phyloP scores from a whole-genome alignment of 352 stramenopile genomes.

The Phytophthora pluvialis region DNA sequence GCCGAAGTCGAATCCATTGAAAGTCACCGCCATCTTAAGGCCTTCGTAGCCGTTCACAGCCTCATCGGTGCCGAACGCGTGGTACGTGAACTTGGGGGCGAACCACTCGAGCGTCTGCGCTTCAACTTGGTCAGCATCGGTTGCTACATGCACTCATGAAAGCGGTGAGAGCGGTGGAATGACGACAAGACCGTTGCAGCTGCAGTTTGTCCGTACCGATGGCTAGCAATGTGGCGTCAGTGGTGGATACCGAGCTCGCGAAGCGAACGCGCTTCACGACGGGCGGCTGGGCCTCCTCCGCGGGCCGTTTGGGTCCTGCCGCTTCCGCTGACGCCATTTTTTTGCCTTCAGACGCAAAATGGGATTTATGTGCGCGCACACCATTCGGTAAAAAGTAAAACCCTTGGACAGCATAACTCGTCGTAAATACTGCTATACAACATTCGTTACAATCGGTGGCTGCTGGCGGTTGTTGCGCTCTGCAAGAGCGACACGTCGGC shows the following conservation, averaged over 20 bases:
- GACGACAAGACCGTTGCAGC: not conserved
- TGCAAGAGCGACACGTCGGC: no score
- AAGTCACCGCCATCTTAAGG: conserved; percentile 59
- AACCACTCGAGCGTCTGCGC: conserved; percentile 54
- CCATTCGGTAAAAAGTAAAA: conserved; percentile 9
- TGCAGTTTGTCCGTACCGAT: conserved; percentile 48
- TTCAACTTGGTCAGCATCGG: conserved; percentile 47
- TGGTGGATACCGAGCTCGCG: conserved; percentile 46
- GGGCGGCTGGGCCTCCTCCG: conserved; percentile 18
- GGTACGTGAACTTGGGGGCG: conserved; percentile 80
- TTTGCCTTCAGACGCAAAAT: conserved; percentile 3
- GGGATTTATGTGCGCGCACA: not conserved
- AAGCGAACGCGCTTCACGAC: conserved; percentile 75
- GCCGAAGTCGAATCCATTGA: conserved; percentile 72
- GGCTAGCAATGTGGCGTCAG: conserved; percentile 57
- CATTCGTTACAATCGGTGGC: conserved; percentile 4
- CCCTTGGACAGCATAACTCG: not conserved
- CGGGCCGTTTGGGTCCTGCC: conserved; percentile 11
- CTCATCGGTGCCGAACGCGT: conserved; percentile 81
- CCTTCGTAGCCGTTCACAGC: conserved; percentile 68
- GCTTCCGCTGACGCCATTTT: conserved; percentile 45
- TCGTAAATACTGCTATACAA: conserved; percentile 6
- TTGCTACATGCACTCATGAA: conserved; percentile 36
- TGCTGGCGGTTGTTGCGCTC: not conserved
- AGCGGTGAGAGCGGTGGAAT: conserved; percentile 1